Evolutionary conservation across 2,329 filamentous ascomycete genomes (phyloP).

Genomic region (Ophiognomonia clavigignenti-juglandacearum): DNA sequence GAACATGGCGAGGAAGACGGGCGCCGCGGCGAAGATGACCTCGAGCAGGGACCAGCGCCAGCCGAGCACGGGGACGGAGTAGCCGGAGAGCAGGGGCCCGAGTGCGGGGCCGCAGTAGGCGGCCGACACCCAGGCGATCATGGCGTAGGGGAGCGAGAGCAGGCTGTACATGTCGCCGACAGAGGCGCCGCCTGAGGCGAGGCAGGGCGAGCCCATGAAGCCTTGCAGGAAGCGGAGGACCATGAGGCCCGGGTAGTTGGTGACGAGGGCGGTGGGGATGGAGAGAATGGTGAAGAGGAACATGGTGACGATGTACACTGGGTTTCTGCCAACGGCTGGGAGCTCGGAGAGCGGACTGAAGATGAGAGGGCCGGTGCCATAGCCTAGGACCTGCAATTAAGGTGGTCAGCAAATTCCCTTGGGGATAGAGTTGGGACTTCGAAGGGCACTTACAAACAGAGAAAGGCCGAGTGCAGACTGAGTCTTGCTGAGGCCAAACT

Average conservation of each 20-base stretch:
- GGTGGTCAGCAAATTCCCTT: too few relatives aligned
- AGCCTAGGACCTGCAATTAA: constrained; percentile 25
- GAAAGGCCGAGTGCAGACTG: constrained; percentile 48
- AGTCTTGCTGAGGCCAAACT: constrained; percentile 43
- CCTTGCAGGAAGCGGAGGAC: constrained; percentile 61
- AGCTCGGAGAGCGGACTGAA: constrained; percentile 56
- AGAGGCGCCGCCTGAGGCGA: constrained; percentile 54
- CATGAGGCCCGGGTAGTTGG: constrained; percentile 59
- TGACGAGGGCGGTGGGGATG: constrained; percentile 57
- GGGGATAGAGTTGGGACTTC: not conserved
- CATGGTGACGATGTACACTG: constrained; percentile 64
- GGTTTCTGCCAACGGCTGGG: constrained; percentile 56
- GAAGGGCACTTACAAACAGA: constrained; percentile 55
- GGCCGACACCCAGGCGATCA: constrained; percentile 54
- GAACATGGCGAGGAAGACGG: constrained; percentile 57
- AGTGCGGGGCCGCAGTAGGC: constrained; percentile 44
- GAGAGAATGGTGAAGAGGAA: constrained; percentile 63
- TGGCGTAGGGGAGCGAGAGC: constrained; percentile 50
- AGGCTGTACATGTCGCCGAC: constrained; percentile 50
- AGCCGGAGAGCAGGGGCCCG: constrained; percentile 57
- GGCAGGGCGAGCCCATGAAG: constrained; percentile 61
- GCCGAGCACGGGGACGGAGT: constrained; percentile 48
- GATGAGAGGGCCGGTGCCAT: constrained; percentile 41
- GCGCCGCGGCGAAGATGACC: constrained; percentile 56
- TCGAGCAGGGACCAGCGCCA: constrained; percentile 65